Conservation (phyloP, 305 asterid species). For the Fraxinus ornus region DNA sequence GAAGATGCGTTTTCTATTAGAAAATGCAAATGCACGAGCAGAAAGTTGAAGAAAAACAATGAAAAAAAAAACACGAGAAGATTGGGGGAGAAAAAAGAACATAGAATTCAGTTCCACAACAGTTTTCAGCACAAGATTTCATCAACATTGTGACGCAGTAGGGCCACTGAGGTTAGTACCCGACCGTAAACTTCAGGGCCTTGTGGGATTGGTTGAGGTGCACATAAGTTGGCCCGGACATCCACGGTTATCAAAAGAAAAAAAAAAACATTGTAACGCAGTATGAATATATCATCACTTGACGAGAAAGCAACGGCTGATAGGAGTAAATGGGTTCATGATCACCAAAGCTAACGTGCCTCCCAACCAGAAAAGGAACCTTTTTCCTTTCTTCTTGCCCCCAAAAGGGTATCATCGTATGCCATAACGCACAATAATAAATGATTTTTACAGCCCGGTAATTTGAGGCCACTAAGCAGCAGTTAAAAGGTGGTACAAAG, state of each 20-base stretch:
- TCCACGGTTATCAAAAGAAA: too few relatives aligned
- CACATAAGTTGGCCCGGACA: too few relatives aligned
- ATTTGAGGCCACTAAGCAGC: neutral
- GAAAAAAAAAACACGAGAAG: neutral
- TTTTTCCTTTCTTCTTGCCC: neutral
- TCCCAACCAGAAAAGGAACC: neutral
- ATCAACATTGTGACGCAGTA: neutral
- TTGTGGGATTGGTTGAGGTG: too few relatives aligned
- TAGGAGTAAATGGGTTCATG: neutral
- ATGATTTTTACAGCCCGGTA: neutral
- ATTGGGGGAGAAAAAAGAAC: neutral
- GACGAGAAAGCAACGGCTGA: neutral
- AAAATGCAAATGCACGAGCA: neutral
- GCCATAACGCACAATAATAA: neutral
- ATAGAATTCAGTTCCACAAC: constrained; percentile 1
- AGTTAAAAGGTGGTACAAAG: neutral
- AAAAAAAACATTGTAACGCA: too few relatives aligned
- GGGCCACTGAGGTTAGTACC: too few relatives aligned
- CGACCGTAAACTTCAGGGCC: too few relatives aligned
- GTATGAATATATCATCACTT: neutral
- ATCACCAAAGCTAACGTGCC: neutral
- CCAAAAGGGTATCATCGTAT: constrained; percentile 5
- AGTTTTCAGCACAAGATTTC: constrained; percentile 20
- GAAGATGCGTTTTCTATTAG: constrained; percentile 21
- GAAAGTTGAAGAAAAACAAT: neutral